Evolutionary conservation across 2,329 filamentous ascomycete species (phyloP).

Genomic region (Pseudocercospora eumusae): DNA sequence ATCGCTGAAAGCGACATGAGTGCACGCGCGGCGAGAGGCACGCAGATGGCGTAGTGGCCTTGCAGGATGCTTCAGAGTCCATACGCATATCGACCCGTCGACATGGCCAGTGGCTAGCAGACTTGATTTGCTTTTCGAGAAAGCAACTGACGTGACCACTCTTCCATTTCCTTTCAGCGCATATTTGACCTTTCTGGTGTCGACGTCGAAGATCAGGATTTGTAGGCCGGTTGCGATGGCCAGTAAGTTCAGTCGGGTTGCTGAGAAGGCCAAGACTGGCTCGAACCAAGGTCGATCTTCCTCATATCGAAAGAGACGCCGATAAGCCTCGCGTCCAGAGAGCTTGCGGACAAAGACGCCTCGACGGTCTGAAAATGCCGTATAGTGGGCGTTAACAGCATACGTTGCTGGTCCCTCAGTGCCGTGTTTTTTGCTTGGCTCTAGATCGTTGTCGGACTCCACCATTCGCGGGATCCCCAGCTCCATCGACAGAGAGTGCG

Average conservation of each 20-base stretch:
- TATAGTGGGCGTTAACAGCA: slow-evolving; percentile 27
- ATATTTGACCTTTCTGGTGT: slow-evolving; percentile 14
- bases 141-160: slow-evolving; percentile 27
- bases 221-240: slow-evolving; percentile 29
- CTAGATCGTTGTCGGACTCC: background rate
- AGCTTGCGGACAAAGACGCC: slow-evolving; percentile 25
- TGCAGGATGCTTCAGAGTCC: slow-evolving; percentile 26
- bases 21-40: slow-evolving; percentile 24
- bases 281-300: slow-evolving; percentile 18
- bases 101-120: slow-evolving; percentile 27
- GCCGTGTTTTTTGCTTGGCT: background rate
- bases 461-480: slow-evolving; percentile 15
- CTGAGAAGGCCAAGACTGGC: slow-evolving; percentile 27
- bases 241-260: slow-evolving; percentile 25
- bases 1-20: slow-evolving; percentile 21
- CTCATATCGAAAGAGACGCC: slow-evolving; percentile 19
- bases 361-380: slow-evolving; percentile 23
- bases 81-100: slow-evolving; percentile 30
- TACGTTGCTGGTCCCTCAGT: slow-evolving; percentile 13
- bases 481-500: slow-evolving; percentile 15
- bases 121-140: slow-evolving; percentile 20
- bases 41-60: slow-evolving; percentile 26
- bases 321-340: slow-evolving; percentile 11
- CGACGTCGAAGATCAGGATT: slow-evolving; percentile 29
- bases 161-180: slow-evolving; percentile 30